phyloP scores from a whole-genome alignment of 148 eudicot species.

The Fagopyrum esculentum region DNA sequence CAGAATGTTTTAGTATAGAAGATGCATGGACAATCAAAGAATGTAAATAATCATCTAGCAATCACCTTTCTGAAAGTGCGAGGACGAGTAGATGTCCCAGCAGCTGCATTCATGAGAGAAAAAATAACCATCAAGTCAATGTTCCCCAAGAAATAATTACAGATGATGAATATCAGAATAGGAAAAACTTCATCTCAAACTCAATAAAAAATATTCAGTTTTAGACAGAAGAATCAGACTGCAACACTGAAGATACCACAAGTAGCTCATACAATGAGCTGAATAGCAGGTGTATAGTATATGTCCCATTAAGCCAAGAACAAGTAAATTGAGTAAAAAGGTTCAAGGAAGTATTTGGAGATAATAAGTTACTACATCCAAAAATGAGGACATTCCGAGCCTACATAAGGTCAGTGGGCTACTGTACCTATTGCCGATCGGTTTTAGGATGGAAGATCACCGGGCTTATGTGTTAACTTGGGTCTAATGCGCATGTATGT shows the following conservation, averaged over 20 bases:
- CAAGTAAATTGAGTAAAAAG: not conserved
- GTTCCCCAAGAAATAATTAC: not conserved
- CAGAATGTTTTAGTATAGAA: not conserved
- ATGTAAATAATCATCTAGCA: not conserved
- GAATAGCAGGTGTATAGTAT: not conserved
- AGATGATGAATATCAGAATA: not conserved
- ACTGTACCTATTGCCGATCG: too few species aligned
- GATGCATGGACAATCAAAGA: not conserved
- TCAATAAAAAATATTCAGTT: not conserved
- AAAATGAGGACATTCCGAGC: too few species aligned
- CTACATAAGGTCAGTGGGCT: not conserved
- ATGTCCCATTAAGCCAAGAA: not conserved
- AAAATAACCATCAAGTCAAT: not conserved
- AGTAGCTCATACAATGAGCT: not conserved
- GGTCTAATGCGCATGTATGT: too few species aligned
- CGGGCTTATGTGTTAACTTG: too few species aligned
- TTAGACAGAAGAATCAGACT: not conserved
- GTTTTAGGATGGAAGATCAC: too few species aligned
- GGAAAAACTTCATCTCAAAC: not conserved
- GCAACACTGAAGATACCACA: not conserved
- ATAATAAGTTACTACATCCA: too few species aligned
- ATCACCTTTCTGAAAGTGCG: slow-evolving; percentile 70
- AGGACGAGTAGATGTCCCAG: slow-evolving; percentile 71
- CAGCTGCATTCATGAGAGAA: slow-evolving; percentile 34
- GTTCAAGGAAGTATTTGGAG: not conserved